These are phyloP conservation scores for Scutellaria baicalensis DNA, from an alignment of 257 asterid species.

Conservation along the genomic window DNA sequence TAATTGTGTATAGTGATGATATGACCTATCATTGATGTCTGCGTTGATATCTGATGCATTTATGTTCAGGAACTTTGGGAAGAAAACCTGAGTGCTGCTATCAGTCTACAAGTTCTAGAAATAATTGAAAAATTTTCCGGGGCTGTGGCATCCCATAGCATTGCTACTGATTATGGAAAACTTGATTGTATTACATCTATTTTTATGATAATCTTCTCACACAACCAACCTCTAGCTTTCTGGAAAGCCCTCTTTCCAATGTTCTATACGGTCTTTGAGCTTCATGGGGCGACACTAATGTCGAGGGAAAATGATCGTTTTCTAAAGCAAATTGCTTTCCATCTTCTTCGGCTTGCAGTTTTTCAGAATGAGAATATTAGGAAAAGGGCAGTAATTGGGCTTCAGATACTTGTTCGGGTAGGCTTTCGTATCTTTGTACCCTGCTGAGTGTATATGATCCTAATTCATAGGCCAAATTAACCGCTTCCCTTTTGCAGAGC, in stretches of 20 bases:
- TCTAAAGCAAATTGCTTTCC: constrained; percentile 91
- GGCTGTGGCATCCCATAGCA: constrained; percentile 69
- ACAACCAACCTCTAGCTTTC: constrained; percentile 81
- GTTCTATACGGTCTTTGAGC: constrained; percentile 71
- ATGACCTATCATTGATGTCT: neutral
- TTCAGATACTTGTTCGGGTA: constrained; percentile 95
- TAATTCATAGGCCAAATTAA: constrained; percentile 16
- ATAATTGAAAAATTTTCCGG: constrained; percentile 74
- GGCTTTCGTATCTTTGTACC: constrained; percentile 12
- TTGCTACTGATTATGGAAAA: constrained; percentile 96
- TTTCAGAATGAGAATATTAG: constrained; percentile 83
- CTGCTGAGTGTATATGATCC: constrained; percentile 5
- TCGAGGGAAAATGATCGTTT: constrained; percentile 98
- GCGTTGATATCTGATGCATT: constrained; percentile 10
- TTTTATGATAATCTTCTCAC: constrained; percentile 77
- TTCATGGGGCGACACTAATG: constrained; percentile 95
- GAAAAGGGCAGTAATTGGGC: constrained; percentile 86
- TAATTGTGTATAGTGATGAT: constrained; percentile 12
- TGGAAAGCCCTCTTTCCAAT: constrained; percentile 92
- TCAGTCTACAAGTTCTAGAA: constrained; percentile 91
- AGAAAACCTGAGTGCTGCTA: constrained; percentile 94
- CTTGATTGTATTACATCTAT: constrained; percentile 92
- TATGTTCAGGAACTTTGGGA: constrained; percentile 94
- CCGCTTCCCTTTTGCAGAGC: constrained; percentile 51
- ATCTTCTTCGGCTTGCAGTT: constrained; percentile 95